Evolutionary conservation across 2,329 filamentous ascomycete genomes (phyloP).

Genomic region (Trichoderma sp.): DNA sequence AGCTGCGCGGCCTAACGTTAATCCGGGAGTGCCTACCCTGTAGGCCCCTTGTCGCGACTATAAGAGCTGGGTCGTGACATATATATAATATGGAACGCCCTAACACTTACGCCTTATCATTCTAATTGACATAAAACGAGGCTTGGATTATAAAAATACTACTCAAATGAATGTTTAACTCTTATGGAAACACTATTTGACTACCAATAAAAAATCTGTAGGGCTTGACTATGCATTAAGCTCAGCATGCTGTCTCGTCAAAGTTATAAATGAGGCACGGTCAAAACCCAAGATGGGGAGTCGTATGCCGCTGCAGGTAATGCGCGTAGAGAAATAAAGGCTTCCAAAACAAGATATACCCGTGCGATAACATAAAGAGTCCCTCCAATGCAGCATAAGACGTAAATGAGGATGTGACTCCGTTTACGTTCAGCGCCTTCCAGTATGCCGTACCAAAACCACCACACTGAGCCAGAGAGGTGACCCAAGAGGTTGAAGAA

Average conservation of each 20-base stretch:
- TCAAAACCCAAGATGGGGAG: not conserved
- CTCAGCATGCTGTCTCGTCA: not conserved
- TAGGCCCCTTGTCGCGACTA: too few species aligned
- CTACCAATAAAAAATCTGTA: not conserved
- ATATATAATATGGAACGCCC: not conserved
- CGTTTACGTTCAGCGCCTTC: not conserved
- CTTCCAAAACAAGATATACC: conserved; percentile 7
- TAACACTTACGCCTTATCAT: not conserved
- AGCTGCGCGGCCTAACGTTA: too few species aligned
- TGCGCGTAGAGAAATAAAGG: conserved; percentile 13
- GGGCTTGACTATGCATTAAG: not conserved
- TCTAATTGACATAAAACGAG: not conserved
- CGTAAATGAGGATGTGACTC: conserved; percentile 8
- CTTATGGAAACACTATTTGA: not conserved
- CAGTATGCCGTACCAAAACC: conserved; percentile 17
- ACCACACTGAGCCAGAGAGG: conserved; percentile 4
- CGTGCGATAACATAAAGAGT: conserved; percentile 15
- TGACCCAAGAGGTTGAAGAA: conserved; percentile 14
- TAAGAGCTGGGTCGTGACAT: too few species aligned
- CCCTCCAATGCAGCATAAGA: conserved; percentile 3
- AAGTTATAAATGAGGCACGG: not conserved
- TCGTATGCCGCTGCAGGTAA: conserved; percentile 15
- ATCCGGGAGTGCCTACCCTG: too few species aligned
- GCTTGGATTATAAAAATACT: not conserved
- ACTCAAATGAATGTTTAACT: not conserved